Base-by-base conservation (phyloP, 164 flowering plant species). In the Taxillus chinensis region DNA sequence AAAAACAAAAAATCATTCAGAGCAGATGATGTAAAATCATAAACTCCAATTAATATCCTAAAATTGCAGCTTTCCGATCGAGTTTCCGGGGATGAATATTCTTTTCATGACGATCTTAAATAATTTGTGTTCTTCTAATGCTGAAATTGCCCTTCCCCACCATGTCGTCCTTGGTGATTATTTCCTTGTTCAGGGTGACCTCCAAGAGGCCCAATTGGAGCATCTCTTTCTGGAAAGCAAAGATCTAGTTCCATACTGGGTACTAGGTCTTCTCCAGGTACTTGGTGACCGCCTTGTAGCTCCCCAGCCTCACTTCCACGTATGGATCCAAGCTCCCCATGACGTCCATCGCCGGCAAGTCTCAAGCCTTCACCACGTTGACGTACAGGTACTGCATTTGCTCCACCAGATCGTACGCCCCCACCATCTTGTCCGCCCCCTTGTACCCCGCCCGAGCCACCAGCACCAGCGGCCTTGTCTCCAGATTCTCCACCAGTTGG, bases 241-340 rank as follows among this genome's bases (percentile, higher is more conserved):
- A 90, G 27, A 78, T 77, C 59, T 82, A 83, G 43, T 68, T 69
- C 92, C 92, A 90, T 1, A 75, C 81, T 0, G 97, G 97, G 61
- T 80, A 77, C 46, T 79, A 83, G 59, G 83, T 87, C 85, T 87
- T 90, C 82, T 84, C 92, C 48, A 81, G 55, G 71, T 77, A 73
- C 45, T 74, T 82, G 10, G 97, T 90, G 8, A 59, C 40, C 13
- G 89, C 92, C 73, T 80, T 84, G 76, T 86, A 90, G 71, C 87
- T 90, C 42, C 97, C 97, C 12, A 90, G 73, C 84, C 79, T 90
- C 71, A 90, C 89, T 69, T 90, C 95, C 42, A 87, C 92, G 62
- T 86, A 90, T 0, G 95, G 97, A 61, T 90, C 97, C 8, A 84
- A 69, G 57, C 87, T 81, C 2, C 93, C 96, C 0, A 85, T 68